phyloP scores from a whole-genome alignment of 352 stramenopile species.

The Albugo laibachii region DNA sequence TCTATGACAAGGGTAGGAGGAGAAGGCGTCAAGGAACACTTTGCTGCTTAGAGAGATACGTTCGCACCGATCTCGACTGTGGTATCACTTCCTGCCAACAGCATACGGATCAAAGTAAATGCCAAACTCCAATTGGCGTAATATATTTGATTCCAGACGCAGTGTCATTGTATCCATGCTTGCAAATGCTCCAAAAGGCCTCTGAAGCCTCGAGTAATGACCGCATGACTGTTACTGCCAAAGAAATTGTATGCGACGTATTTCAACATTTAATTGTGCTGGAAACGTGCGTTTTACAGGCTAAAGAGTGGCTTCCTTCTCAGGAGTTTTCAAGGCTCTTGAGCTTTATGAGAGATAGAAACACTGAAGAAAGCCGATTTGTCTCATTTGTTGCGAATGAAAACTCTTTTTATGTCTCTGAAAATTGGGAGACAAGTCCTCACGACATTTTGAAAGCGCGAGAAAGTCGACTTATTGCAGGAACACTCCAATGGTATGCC shows the following conservation, averaged over 20 bases:
- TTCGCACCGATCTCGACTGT: conserved; percentile 52
- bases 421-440: not conserved
- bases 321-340: conserved; percentile 37
- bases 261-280: conserved; percentile 38
- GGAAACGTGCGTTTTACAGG: conserved; percentile 41
- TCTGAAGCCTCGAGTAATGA: too few species aligned
- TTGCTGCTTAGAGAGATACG: conserved; percentile 44
- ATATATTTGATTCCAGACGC: conserved; percentile 50
- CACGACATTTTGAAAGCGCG: not conserved
- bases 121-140: not conserved
- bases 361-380: conserved; percentile 15
- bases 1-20: too few species aligned
- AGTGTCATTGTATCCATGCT: conserved; percentile 42
- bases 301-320: conserved; percentile 38
- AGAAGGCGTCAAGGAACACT: conserved; percentile 15
- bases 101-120: not conserved
- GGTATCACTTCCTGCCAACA: conserved; percentile 11
- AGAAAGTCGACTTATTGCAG: not conserved
- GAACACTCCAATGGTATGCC: too few species aligned
- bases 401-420: not conserved
- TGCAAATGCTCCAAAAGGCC: conserved; percentile 49
- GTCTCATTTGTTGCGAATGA: too few species aligned
- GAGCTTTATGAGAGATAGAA: conserved; percentile 24
- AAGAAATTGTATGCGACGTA: conserved; percentile 14
- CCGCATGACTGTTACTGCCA: too few species aligned